Evolutionary conservation across 2,329 filamentous ascomycete species (phyloP).

Genomic region (Pseudonectria buxi): DNA sequence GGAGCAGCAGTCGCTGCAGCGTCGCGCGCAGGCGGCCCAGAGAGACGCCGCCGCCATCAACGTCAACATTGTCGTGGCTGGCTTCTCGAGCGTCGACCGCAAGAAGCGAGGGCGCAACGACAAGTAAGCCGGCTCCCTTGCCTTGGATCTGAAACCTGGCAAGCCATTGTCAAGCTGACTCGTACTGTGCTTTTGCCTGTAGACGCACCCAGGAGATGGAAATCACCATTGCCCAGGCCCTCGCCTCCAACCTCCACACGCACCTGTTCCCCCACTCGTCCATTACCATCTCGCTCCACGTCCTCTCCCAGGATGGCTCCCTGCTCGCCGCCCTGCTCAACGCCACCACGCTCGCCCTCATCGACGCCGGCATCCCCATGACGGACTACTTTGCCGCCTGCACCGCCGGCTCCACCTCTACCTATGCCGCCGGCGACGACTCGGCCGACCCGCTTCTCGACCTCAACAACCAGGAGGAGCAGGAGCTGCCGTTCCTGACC

Average conservation of each 20-base stretch:
- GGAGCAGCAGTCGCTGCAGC: conserved; percentile 46
- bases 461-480: conserved; percentile 72
- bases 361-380: conserved; percentile 96
- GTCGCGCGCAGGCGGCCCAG: conserved; percentile 38
- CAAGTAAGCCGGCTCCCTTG: conserved; percentile 51
- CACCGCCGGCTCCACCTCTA: conserved; percentile 73
- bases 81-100: conserved; percentile 81
- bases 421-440: conserved; percentile 59
- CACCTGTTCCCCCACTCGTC: conserved; percentile 84
- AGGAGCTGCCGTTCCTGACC: conserved; percentile 83
- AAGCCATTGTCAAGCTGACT: too few species aligned
- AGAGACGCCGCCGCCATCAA: conserved; percentile 52
- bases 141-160: neutral
- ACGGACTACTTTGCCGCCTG: conserved; percentile 83
- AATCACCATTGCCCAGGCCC: conserved; percentile 69
- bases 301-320: conserved; percentile 85
- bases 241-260: conserved; percentile 71
- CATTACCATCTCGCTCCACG: conserved; percentile 76
- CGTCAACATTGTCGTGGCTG: conserved; percentile 78
- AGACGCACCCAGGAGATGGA: conserved; percentile 78
- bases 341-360: conserved; percentile 80
- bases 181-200: too few species aligned
- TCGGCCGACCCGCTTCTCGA: conserved; percentile 71
- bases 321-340: conserved; percentile 87
- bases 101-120: conserved; percentile 69